Percentiles rank a stretch among this genome's conserved stretches.
phyloP scores from a whole-genome alignment of 208 protist species.

The Trypanosoma rangeli region DNA sequence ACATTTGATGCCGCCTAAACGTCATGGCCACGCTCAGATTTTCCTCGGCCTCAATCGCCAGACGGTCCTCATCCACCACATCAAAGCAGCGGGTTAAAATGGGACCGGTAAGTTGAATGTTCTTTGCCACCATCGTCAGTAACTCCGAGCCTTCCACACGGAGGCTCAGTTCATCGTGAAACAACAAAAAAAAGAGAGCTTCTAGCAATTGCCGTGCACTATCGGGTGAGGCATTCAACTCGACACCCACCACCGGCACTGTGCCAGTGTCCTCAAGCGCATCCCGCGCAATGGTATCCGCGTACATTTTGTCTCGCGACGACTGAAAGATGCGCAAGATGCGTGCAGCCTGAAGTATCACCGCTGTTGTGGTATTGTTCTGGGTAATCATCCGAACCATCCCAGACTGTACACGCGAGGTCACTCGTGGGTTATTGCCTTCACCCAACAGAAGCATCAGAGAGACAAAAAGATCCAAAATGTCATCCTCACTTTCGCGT shows the following conservation, averaged over 20 bases:
- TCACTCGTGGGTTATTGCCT: slow-evolving; percentile 47
- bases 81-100: slow-evolving; percentile 76
- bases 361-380: slow-evolving; percentile 18
- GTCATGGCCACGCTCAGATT: slow-evolving; percentile 32
- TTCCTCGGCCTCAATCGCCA: slow-evolving; percentile 48
- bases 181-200: slow-evolving; percentile 59
- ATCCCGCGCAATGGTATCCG: slow-evolving; percentile 11
- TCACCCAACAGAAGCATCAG: slow-evolving; percentile 72
- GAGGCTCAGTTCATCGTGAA: slow-evolving; percentile 53
- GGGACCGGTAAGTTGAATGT: slow-evolving; percentile 58
- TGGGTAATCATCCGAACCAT: slow-evolving; percentile 48
- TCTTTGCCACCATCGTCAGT: slow-evolving; percentile 63
- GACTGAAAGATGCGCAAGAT: slow-evolving; percentile 69
- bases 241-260: slow-evolving; percentile 24
- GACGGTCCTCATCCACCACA: slow-evolving; percentile 67
- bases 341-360: slow-evolving; percentile 50
- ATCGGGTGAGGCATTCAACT: background rate
- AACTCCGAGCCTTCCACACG: slow-evolving; percentile 82
- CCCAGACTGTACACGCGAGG: slow-evolving; percentile 53
- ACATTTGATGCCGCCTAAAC: slow-evolving; percentile 67
- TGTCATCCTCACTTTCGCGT: slow-evolving; percentile 46
- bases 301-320: slow-evolving; percentile 53
- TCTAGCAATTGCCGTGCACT: slow-evolving; percentile 47
- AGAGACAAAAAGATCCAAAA: slow-evolving; percentile 50
- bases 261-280: slow-evolving; percentile 11